Evolutionary conservation across 805 yeast species (phyloP), one percentile per base, ranked within the genome.

Genomic region (Starmerella bacillaris): DNA sequence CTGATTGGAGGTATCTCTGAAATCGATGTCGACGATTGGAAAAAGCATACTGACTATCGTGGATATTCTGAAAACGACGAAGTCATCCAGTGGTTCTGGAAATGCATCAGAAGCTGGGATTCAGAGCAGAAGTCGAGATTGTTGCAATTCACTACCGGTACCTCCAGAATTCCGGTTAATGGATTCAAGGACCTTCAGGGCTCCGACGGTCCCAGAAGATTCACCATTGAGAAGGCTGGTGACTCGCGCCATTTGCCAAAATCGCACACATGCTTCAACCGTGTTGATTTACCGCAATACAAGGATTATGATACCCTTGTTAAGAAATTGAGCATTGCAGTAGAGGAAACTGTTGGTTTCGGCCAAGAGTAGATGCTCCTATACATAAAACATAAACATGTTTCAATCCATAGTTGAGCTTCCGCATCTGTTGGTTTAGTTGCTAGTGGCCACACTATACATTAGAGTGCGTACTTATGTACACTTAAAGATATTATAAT

Each of bases 101-200:
- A 72, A 58, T 78, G 92, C 60, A 74, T 89, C 48, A 65, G 74
- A 35, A 79, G 75, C 54, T 84, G 95, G 95, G 96, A 89, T 55
- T 70, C 83, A 37, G 98, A 89, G 57, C 95, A 86, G 57, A 78
- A 83, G 57, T 94, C 96, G 3, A 72, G 98, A 58, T 64, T 89
- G 55, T 64, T 89, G 47, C 99, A 89, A 59, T 89, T 89, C 56
- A 86, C 98, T 16, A 89, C 99, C 1, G 99, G 99, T 67, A 89
- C 99, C 3, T 83, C 95, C 17, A 76, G 99, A 63, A 89, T 89
- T 38, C 99, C 99, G 5, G 98, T 89, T 44, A 89, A 86, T 58
- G 99, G 99, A 27, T 89, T 89, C 68, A 89, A 89, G 58, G 99
- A 89, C 59, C 67, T 89, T 50, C 99, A 89, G 61, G 99, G 98